Base-by-base conservation (phyloP, 176 grass and related monocot species). In the Triticum monococcum region DNA sequence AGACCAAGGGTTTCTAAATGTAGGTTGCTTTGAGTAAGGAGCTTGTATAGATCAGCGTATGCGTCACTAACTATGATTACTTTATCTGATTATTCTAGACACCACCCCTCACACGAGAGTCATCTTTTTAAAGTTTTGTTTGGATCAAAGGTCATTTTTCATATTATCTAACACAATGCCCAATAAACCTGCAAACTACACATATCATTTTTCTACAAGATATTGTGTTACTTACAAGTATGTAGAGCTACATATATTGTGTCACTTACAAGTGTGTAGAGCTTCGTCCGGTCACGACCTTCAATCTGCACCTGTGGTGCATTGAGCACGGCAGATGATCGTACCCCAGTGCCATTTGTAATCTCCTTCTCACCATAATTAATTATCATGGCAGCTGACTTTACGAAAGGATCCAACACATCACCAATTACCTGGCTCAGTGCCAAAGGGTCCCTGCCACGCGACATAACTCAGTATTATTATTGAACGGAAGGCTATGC, bases 191-290 rank as follows among this genome's bases (percentile, higher is more conserved):
- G 80, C 50, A 84, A 69, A 26, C 41, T 78, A 87, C 25, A 60
- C 20, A 72, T 64, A 81, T 72, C 87, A 81, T 84, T 64, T 81
- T 89, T 68, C 79, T 90, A 90, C 69, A 85, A 82, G 13, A 14
- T 84, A 87, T 76, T 72, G 38, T 64, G 83, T 60, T 50, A 99
- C 94, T 99, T 92, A 99, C 97, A 83, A 96, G 97, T 87, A 94
- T 99, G 83, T 94, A 96, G 48, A 99, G 92, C 79, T 78, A 54
- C 50, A 54, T 54, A 37, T 84, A 87, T 82, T 72, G 38, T 64
- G 83, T 60, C 59, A 99, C 94, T 99, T 92, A 99, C 97, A 83
- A 99, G 97, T 85, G 97, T 99, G 83, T 96, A 99, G 59, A 99
- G 92, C 79, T 78, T 96, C 20, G 90, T 94, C 32, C 86, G 87